Base-by-base conservation (phyloP, 306 rosid genomes). In the Fagus sylvatica region DNA sequence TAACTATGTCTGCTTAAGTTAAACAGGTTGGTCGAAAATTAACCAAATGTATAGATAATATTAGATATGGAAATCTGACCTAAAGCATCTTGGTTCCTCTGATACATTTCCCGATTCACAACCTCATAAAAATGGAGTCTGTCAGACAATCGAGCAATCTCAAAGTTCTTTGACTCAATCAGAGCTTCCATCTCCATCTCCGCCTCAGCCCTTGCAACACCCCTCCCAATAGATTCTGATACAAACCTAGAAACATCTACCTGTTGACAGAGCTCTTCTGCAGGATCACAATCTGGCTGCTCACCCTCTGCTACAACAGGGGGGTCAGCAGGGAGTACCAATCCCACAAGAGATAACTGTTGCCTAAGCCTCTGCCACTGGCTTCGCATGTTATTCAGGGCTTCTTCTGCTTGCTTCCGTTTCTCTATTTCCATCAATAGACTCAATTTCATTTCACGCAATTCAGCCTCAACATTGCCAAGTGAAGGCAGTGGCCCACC, bases 81-180 rank as follows among this genome's bases (percentile, higher is more conserved):
- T 9, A 96, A 83, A 80, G 90, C 97, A 41, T 96, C 98, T 88
- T 88, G 96, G 83, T 96, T 96, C 86, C 99, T 87, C 90, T 96
- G 99, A 77, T 91, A 93, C 99, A 96, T 93, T 87, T 96, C 99
- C 87, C 85, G 92, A 84, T 93, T 96, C 93, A 91, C 93, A 37
- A 93, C 93, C 91, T 93, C 97, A 75, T 96, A 96, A 82, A 82
- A 93, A 57, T 41, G 93, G 48, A 96, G 97, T 43, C 97, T 91
- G 79, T 96, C 99, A 55, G 74, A 43, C 82, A 96, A 86, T 36
- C 99, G 89, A 80, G 93, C 92, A 76, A 96, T 96, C 84, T 96
- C 99, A 82, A 93, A 91, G 82, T 96, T 91, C 90, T 96, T 96
- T 0, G 81, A 72, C 79, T 89, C 94, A 8, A 96, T 75, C 78